Base-by-base conservation (phyloP, 306 rosid species). In the Dalbergia oliveri region DNA sequence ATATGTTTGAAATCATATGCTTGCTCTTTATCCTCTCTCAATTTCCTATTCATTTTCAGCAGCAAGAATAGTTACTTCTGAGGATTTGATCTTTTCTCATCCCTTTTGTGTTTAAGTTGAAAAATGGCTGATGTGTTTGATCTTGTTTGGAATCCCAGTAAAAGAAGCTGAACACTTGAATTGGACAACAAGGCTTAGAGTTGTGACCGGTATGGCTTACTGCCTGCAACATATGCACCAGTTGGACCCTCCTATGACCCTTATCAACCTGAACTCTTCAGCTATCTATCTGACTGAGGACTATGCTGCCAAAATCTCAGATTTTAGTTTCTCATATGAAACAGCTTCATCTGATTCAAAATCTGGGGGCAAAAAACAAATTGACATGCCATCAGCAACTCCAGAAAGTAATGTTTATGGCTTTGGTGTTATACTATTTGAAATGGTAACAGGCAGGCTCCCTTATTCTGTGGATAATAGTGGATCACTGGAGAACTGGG, bases 91-190 rank as follows among this genome's bases (percentile, higher is more conserved):
- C 18, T 51, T 45, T 61, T 47, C 6, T 47, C 71, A 39, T 43
- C 59, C 34, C 8, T 8, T 61, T 35, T 41, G 51, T 51, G 54
- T 37, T 54, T 62, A 73, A 44, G 62, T 64, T 80, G 80, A 68
- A 5, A 77, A 62, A 59, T 73, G 75, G 67, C 53, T 82, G 70
- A 87, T 34, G 26, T 50, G 68, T 75, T 69, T 82, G 41, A 45
- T 80, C 59, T 44, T 77, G 31, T 79, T 86, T 63, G 43, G 47
- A 70, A 61, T 63, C 84, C 83, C 94, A 95, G 99, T 89, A 70
- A 84, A 82, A 88, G 99, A 93, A 78, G 90, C 91, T n/a, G 99
- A 95, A 84, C 96, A 86, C 88, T 85, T 95, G 88, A 89, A 90
- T 81, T 95, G 97, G 99, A 73, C 47, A 72, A 85, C 96, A 88